Conservation (phyloP, 2,329 filamentous ascomycete genomes). For the Emericellopsis atlantica region DNA sequence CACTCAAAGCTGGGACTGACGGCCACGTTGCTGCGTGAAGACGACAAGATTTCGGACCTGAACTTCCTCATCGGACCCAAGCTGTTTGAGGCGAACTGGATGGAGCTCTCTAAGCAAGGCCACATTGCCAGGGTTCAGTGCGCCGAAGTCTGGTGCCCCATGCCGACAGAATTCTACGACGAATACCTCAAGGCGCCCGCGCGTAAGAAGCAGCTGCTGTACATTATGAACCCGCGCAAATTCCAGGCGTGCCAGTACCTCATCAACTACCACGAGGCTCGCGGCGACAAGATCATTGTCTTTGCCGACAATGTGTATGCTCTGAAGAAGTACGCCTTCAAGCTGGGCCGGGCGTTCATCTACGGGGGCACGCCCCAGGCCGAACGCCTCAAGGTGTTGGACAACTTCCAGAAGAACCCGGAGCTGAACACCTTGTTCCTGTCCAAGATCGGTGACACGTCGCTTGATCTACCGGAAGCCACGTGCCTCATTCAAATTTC, state of each 20-base stretch:
- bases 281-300: slow-evolving; percentile 91
- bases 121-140: slow-evolving; percentile 97
- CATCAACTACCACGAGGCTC: slow-evolving; percentile 83
- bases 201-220: slow-evolving; percentile 44
- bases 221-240: slow-evolving; percentile 94
- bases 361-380: slow-evolving; percentile 71
- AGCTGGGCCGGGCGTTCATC: slow-evolving; percentile 73
- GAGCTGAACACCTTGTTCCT: slow-evolving; percentile 81
- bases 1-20: slow-evolving; percentile 93
- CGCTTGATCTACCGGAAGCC: slow-evolving; percentile 82
- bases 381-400: slow-evolving; percentile 70
- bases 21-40: slow-evolving; percentile 85
- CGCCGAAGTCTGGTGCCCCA: slow-evolving; percentile 97
- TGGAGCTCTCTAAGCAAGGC: slow-evolving; percentile 92
- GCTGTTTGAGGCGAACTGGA: slow-evolving; percentile 97
- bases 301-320: slow-evolving; percentile 94
- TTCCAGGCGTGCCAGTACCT: slow-evolving; percentile 90
- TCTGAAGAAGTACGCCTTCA: slow-evolving; percentile 65
- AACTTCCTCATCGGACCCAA: slow-evolving; percentile 98
- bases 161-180: slow-evolving; percentile 96
- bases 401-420: slow-evolving; percentile 85
- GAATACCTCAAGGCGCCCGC: slow-evolving; percentile 69
- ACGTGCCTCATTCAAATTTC: slow-evolving; percentile 93
- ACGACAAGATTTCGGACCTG: slow-evolving; percentile 94
- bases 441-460: slow-evolving; percentile 91